Evolutionary conservation across 2,329 filamentous ascomycete genomes (phyloP), one percentile per base, ranked within the genome.

Genomic region (Rosellinia necatrix): DNA sequence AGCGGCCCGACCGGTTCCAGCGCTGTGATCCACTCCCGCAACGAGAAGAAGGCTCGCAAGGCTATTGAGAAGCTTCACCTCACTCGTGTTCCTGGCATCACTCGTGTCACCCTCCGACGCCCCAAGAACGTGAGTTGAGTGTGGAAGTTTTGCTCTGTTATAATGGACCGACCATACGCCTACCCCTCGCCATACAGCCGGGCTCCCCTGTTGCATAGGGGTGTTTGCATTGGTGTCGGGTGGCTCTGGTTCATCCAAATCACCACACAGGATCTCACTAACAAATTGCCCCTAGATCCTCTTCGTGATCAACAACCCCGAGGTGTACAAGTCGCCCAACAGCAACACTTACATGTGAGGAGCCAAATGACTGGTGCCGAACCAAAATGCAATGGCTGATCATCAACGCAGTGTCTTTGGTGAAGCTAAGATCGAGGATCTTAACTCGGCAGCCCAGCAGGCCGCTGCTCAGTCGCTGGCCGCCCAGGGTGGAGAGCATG

Each of bases 1-100:
- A 73, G 75, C 63, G 76, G 75, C 68, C 91, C 93, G 74, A 88
- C 90, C 67, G 94, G 93, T 74, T 90, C 92, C 72, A 86, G 89
- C 65, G 89, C 93, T 73, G 86, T 94, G 71, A 88, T 99, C 73
- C 93, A 97, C 86, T 96, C 91, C 75, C 92, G 94, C 78, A 97
- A 97, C 82, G 94, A 99, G 89, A 99, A 99, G 90, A 99, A 99
- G 88, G 96, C 94, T 71, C 89, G 94, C 81, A 99, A 99, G 87
- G 92, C 92, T 73, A 96, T 99, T 76, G 90, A 92, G 78, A 99
- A 99, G 88, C 87, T 97, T 74, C 92, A 96, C 75, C 83, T 99
- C 75, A 94, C 91, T 84, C 92, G 93, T 74, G 89, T 99, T 68
- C 89, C 90, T 72, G 96, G 94, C 75, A 99, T 99, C 79, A 99